These are phyloP conservation scores for Tuber magnatum DNA, from an alignment of 495 filamentous ascomycete genomes.

Conservation along the genomic window DNA sequence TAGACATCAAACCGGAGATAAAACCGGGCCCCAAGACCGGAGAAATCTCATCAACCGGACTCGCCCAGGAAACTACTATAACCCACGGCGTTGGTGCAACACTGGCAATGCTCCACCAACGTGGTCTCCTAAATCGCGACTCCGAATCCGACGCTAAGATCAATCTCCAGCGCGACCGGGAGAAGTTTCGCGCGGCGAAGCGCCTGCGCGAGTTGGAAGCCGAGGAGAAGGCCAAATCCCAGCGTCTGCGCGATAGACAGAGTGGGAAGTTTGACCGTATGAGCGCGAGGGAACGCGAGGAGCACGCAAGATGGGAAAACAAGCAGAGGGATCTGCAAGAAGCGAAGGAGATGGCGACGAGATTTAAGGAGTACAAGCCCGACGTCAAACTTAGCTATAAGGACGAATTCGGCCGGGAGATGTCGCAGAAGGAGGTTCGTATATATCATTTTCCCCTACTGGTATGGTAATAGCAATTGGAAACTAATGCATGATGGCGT, in stretches of 20 bases:
- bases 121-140: constrained; percentile 63
- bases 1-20: constrained; percentile 51
- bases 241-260: constrained; percentile 78
- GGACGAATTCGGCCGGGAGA: constrained; percentile 73
- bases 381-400: constrained; percentile 82
- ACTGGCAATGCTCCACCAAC: constrained; percentile 70
- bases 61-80: constrained; percentile 77
- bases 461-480: background rate
- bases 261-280: constrained; percentile 77
- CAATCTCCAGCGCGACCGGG: constrained; percentile 62
- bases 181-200: constrained; percentile 78
- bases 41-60: constrained; percentile 61
- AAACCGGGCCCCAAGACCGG: constrained; percentile 40
- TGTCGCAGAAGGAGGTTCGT: constrained; percentile 72
- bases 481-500: constrained; percentile 7
- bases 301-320: constrained; percentile 79
- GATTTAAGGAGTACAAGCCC: constrained; percentile 84
- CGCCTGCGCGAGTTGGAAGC: constrained; percentile 61
- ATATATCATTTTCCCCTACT: background rate
- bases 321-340: constrained; percentile 74
- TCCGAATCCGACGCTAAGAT: constrained; percentile 57
- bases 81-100: constrained; percentile 73
- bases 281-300: constrained; percentile 84
- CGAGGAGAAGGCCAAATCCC: constrained; percentile 67
- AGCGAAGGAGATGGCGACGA: constrained; percentile 67